These are phyloP conservation scores for Halenospora varia DNA, from an alignment of 495 filamentous ascomycete genomes.

Conservation along the genomic window DNA sequence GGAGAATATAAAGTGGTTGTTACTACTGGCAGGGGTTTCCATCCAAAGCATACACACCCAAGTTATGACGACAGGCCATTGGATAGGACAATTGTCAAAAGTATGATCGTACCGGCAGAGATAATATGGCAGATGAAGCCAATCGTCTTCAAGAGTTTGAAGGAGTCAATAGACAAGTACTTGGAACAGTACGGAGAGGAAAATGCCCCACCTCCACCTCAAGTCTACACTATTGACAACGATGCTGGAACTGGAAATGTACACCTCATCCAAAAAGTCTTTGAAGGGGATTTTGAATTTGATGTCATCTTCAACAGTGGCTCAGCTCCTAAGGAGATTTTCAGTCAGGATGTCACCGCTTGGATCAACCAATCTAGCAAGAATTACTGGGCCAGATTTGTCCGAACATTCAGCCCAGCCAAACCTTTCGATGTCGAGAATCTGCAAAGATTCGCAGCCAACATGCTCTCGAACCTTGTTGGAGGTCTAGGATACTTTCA, in stretches of 20 bases:
- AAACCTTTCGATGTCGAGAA: constrained; percentile 69
- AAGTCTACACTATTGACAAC: constrained; percentile 76
- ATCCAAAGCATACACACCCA: constrained; percentile 59
- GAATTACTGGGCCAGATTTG: constrained; percentile 71
- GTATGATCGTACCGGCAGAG: constrained; percentile 60
- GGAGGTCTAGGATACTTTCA: constrained; percentile 96
- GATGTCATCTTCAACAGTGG: constrained; percentile 87
- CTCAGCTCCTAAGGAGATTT: constrained; percentile 54
- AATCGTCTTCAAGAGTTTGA: constrained; percentile 73
- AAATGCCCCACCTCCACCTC: constrained; percentile 73
- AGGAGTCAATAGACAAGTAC: constrained; percentile 65
- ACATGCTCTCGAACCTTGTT: constrained; percentile 90
- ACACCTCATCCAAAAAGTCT: constrained; percentile 89
- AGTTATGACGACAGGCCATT: constrained; percentile 68
- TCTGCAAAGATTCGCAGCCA: constrained; percentile 77
- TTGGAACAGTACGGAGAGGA: constrained; percentile 68
- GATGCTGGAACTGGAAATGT: constrained; percentile 69
- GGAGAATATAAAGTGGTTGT: constrained; percentile 84
- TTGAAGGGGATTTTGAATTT: constrained; percentile 89
- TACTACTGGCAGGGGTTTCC: constrained; percentile 59
- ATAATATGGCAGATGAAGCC: constrained; percentile 84
- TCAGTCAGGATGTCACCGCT: constrained; percentile 62
- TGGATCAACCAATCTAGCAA: constrained; percentile 62
- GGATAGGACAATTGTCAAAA: constrained; percentile 70
- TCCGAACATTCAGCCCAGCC: constrained; percentile 65